These are phyloP conservation scores for Suillus brevipes DNA, from an alignment of 768 basidiomycete genomes.

Conservation along the genomic window DNA sequence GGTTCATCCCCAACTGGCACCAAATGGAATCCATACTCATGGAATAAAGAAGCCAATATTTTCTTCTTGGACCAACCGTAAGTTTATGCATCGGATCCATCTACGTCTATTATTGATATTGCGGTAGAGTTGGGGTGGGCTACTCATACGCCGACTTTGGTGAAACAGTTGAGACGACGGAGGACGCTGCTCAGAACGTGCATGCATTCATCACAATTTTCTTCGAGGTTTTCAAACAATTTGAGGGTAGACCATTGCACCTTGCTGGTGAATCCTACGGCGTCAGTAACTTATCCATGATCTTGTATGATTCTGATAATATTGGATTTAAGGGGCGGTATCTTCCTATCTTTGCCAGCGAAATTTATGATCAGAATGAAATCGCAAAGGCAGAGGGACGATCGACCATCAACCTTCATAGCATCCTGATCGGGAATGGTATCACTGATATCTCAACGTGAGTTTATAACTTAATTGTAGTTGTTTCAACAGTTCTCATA, in stretches of 20 bases:
- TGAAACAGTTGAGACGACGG: conserved; percentile 70
- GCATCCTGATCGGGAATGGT: conserved; percentile 76
- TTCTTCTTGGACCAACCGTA: conserved; percentile 73
- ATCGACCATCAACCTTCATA: conserved; percentile 61
- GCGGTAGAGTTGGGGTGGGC: conserved; percentile 60
- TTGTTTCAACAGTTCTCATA: background rate
- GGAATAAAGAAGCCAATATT: conserved; percentile 67
- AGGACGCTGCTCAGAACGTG: conserved; percentile 77
- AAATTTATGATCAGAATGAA: conserved; percentile 72
- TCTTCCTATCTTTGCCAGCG: conserved; percentile 72
- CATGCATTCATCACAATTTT: conserved; percentile 77
- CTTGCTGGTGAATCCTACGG: conserved; percentile 76
- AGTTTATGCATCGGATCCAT: conserved; percentile 5
- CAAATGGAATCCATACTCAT: conserved; percentile 61
- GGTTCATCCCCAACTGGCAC: conserved; percentile 59
- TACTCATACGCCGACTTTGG: conserved; percentile 73
- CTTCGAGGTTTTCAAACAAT: conserved; percentile 76
- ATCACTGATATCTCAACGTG: conserved; percentile 56
- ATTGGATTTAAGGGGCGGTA: conserved; percentile 58
- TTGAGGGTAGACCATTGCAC: conserved; percentile 66
- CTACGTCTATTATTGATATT: background rate
- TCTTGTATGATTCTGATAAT: background rate
- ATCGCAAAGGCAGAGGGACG: conserved; percentile 49
- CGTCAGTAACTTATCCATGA: conserved; percentile 38
- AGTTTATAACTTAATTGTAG: conserved; percentile 15